Percentiles rank a stretch among this genome's conserved stretches.
Evolutionary conservation across 2,329 filamentous ascomycete genomes (phyloP).

Genomic region (Cadophora luteo-olivacea): DNA sequence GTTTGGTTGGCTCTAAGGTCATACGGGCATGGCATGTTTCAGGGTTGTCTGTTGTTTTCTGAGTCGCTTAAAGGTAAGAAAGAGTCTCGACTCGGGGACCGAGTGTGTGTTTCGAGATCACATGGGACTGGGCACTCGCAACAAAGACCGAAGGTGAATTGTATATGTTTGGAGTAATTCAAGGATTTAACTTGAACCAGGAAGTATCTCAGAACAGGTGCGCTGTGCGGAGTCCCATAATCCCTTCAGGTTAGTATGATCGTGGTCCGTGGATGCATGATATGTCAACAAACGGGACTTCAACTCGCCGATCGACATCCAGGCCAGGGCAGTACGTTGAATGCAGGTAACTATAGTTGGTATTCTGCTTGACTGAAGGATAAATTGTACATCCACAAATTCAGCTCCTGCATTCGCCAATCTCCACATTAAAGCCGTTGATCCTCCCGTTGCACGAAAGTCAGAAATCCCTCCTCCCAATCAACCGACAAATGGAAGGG

Average conservation of each 20-base stretch:
- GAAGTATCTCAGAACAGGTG: too few relatives aligned
- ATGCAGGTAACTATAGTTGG: slow-evolving; percentile 5
- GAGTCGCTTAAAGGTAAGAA: not conserved
- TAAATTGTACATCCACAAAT: not conserved
- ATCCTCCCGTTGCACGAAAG: not conserved
- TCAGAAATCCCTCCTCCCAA: not conserved
- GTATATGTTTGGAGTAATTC: not conserved
- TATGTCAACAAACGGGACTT: not conserved
- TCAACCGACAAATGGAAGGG: slow-evolving; percentile 3
- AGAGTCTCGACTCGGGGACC: not conserved
- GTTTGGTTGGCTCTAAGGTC: not conserved
- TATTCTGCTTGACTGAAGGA: not conserved
- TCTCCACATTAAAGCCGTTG: not conserved
- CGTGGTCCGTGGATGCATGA: not conserved
- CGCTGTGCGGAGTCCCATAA: too few relatives aligned
- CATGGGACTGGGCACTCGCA: not conserved
- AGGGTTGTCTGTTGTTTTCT: not conserved
- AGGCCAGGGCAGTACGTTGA: not conserved
- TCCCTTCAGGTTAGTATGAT: not conserved
- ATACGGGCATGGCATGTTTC: not conserved
- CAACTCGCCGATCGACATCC: not conserved
- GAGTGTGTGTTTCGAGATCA: not conserved
- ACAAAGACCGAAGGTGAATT: not conserved
- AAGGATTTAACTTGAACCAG: too few relatives aligned
- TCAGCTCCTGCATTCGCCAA: not conserved